Percentiles rank a stretch among this genome's conserved stretches.
Evolutionary conservation across 2,329 filamentous ascomycete genomes (phyloP).

Genomic region (Metarhizium album): DNA sequence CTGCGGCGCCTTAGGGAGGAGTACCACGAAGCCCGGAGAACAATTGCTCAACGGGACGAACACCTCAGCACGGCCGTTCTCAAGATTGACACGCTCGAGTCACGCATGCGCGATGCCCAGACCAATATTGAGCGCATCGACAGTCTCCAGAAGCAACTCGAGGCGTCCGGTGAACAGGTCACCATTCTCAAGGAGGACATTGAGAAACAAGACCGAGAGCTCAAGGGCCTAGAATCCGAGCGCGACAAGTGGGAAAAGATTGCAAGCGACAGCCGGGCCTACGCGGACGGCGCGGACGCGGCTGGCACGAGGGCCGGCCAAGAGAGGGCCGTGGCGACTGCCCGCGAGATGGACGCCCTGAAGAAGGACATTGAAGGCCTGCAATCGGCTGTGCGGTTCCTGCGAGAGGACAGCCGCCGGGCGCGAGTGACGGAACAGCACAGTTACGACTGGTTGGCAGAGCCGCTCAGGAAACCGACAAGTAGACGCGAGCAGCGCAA

Average conservation of each 20-base stretch:
- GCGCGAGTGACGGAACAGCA: slow-evolving; percentile 47
- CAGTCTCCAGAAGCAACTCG: slow-evolving; percentile 51
- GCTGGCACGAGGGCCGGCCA: slow-evolving; percentile 46
- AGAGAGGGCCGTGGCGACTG: slow-evolving; percentile 58
- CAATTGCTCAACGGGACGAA: slow-evolving; percentile 64
- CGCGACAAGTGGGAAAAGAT: slow-evolving; percentile 63
- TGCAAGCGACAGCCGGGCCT: slow-evolving; percentile 49
- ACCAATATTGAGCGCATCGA: slow-evolving; percentile 62
- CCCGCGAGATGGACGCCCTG: slow-evolving; percentile 62
- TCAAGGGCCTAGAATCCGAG: slow-evolving; percentile 53
- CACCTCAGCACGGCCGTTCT: slow-evolving; percentile 78
- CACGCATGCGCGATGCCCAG: slow-evolving; percentile 72
- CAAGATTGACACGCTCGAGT: slow-evolving; percentile 86
- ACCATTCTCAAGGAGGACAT: slow-evolving; percentile 50
- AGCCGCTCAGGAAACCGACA: slow-evolving; percentile 43
- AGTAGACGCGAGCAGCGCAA: slow-evolving; percentile 37
- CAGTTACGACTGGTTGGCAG: slow-evolving; percentile 47
- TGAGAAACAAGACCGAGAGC: slow-evolving; percentile 56
- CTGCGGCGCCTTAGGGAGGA: slow-evolving; percentile 71
- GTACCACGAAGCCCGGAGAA: slow-evolving; percentile 64
- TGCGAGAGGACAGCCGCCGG: slow-evolving; percentile 56
- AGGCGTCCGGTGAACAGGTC: slow-evolving; percentile 38
- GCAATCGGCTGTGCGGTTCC: slow-evolving; percentile 54
- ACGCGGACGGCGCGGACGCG: slow-evolving; percentile 40
- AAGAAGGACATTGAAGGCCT: slow-evolving; percentile 56